Evolutionary conservation across 2,329 filamentous ascomycete genomes (phyloP), one percentile per base, ranked within the genome.

Genomic region (Lasiodiplodia hormozganensis): DNA sequence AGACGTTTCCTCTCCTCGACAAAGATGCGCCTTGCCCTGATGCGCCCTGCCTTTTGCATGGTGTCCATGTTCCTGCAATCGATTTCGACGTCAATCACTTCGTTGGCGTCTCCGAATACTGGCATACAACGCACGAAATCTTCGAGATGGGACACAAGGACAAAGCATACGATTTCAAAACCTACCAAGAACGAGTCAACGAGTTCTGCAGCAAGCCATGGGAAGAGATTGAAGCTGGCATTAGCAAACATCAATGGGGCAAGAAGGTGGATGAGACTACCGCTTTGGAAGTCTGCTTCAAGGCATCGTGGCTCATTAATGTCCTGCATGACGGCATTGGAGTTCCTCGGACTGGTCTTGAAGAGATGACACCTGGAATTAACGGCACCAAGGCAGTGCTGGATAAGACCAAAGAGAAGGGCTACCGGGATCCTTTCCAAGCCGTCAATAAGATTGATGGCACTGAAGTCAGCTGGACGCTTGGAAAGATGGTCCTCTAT

Each of bases 71-170:
- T 1, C 96, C 96, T 1, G 92, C 93, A 3, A 97, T 99, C 71
- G 96, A 99, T 77, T 99, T 98, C 76, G 91, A 96, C 70, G 90
- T 98, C 43, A 99, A 99, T 74, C 96, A 97, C 78, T 99, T 99
- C 75, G 90, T 99, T 34, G 96, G 96, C 12, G 95, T 99, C 3
- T 98, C 95, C 0, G 96, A 99, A 77, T 99, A 97, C 80, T 99
- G 96, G 95, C 96, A 99, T 79, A 97, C 95, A 0, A 99, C 96
- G 0, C 96, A 99, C 74, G 94, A 96, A 67, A 90, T 98, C 2
- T 98, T 99, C 72, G 88, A 91, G 69, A 87, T 88, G 83, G 89
- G 89, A 4, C 89, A 92, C 71, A 90, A 92, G 72, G 87, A 89
- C 73, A 90, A 92, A 72, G 89, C 92, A 0, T 99, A 98, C 78